Conservation (phyloP, 73 alveolate species). For the Tetrahymena elliotti region DNA sequence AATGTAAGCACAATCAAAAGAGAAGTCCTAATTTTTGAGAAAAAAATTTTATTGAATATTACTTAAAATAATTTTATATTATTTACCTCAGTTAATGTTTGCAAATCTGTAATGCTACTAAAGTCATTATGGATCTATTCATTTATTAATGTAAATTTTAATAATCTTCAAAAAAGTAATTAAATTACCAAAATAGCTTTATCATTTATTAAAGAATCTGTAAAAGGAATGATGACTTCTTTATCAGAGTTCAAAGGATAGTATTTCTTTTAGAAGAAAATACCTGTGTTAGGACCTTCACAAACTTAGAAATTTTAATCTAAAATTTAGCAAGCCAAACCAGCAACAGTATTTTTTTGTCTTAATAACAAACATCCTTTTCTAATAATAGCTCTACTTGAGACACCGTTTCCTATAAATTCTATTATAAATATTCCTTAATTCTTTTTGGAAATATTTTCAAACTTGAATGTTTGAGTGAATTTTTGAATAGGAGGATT, state of each 20-base stretch:
- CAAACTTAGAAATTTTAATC: constrained; percentile 10
- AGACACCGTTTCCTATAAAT: constrained; percentile 17
- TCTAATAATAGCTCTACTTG: neutral
- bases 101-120: neutral
- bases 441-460: neutral
- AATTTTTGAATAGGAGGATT: constrained; percentile 18
- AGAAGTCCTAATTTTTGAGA: neutral
- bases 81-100: neutral
- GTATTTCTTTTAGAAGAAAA: constrained; percentile 1
- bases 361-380: constrained; percentile 8
- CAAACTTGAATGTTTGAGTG: neutral
- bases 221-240: constrained; percentile 17
- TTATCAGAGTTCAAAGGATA: neutral
- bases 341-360: constrained; percentile 6
- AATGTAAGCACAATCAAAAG: neutral
- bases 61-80: neutral
- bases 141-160: neutral
- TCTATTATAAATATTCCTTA: constrained; percentile 11
- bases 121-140: neutral
- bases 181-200: constrained; percentile 17
- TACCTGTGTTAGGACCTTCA: constrained; percentile 8
- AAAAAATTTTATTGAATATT: neutral
- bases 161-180: neutral
- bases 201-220: neutral
- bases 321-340: neutral